phyloP scores from a whole-genome alignment of 75 land plant species.

The Chamaecyparis obtusa region DNA sequence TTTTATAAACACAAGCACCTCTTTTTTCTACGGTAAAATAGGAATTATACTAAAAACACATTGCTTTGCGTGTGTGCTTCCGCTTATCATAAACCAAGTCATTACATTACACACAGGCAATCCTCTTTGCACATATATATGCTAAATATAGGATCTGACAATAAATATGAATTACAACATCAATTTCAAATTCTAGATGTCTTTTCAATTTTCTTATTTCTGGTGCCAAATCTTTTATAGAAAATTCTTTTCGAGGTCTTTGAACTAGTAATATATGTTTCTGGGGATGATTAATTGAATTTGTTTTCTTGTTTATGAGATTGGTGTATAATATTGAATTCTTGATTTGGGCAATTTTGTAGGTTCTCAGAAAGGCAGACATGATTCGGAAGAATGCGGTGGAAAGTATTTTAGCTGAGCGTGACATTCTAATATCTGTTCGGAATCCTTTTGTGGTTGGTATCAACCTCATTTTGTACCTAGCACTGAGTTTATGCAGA shows the following conservation, averaged over 20 bases:
- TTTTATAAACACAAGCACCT: too few relatives aligned
- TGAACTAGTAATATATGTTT: not conserved
- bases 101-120: too few relatives aligned
- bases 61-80: too few relatives aligned
- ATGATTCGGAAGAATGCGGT: conserved; percentile 98
- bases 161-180: too few relatives aligned
- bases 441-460: conserved; percentile 99
- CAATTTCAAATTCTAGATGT: too few relatives aligned
- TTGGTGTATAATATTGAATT: not conserved
- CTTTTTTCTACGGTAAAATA: too few relatives aligned
- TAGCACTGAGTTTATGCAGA: not conserved
- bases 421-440: conserved; percentile 87
- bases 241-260: not conserved
- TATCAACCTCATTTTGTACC: conserved; percentile 13
- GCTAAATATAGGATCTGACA: too few relatives aligned
- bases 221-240: too few relatives aligned
- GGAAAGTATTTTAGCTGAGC: conserved; percentile 94
- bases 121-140: too few relatives aligned
- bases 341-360: conserved; percentile 6
- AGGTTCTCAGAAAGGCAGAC: conserved; percentile 94
- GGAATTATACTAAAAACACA: too few relatives aligned
- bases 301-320: not conserved
- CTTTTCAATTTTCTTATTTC: too few relatives aligned
- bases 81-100: too few relatives aligned
- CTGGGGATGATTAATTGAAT: not conserved